Evolutionary conservation across 495 filamentous ascomycete genomes (phyloP), one percentile per base, ranked within the genome.

Genomic region (Penicillium tannophilum): DNA sequence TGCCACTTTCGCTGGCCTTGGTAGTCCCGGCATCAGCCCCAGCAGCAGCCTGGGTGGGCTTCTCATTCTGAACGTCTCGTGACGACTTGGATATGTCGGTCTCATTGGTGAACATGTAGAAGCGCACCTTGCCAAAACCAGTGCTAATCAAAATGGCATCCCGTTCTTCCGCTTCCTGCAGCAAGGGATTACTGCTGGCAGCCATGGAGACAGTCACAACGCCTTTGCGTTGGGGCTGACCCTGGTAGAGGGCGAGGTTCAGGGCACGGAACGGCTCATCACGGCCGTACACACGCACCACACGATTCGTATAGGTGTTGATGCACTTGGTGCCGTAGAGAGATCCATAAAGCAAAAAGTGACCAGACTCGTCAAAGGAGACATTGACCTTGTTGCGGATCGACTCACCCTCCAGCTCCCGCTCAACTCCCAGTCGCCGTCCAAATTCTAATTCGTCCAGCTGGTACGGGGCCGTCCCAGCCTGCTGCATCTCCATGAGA

Each of bases 81-180:
- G 88, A 86, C 10, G 89, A 88, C 70, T 94, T 96, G 57, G 87
- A 88, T 57, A 95, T 83, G 5, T 92, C 84, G 17, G 87, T 84
- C 19, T 95, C 90, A 73, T 96, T 96, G 54, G 90, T 96, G 75
- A 96, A 99, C 82, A 97, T 90, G 81, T 98, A 99, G 79, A 99
- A 99, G 51, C 94, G 89, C 33, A 90, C 84, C 72, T 97, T 99
- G 60, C 87, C 90, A 24, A 88, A 86, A 1, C 90, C 93, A 0
- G 93, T 97, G 36, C 82, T 80, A 43, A 95, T 77, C 19, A 99
- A 81, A 72, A 98, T 91, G 0, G 94, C 91, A 72, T 99, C 94
- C 60, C 94, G 85, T 36, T 86, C 84, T 74, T 97, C 92, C 17
- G 94, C 91, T 76, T 97, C 94, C 65, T 92, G 89, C 16, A 99